Percentiles rank a stretch among this genome's conserved stretches.
phyloP scores from a whole-genome alignment of 1,284 basidiomycete genomes.

The Inonotus obliquus region DNA sequence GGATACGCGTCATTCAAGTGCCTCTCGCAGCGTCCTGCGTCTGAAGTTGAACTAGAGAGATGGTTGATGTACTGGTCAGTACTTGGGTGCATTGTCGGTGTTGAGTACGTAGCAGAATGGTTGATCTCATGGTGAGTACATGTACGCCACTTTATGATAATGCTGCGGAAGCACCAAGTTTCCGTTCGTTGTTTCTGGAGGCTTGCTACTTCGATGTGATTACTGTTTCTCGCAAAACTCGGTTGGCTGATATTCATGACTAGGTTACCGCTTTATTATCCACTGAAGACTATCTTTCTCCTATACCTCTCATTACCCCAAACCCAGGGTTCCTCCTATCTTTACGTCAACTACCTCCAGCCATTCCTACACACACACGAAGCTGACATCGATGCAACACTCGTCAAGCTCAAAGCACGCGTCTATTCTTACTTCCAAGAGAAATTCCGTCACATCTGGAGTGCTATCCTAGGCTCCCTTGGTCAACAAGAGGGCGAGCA shows the following conservation, averaged over 20 bases:
- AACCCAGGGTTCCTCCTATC: constrained; percentile 76
- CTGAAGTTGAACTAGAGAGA: constrained; percentile 73
- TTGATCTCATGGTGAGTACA: constrained; percentile 63
- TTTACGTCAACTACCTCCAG: constrained; percentile 72
- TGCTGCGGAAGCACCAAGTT: neutral
- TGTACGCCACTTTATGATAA: too few relatives aligned
- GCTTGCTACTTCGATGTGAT: neutral
- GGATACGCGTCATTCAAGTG: constrained; percentile 86
- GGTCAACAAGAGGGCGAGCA: constrained; percentile 32
- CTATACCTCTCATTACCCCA: constrained; percentile 90
- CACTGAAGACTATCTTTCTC: constrained; percentile 78
- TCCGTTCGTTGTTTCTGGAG: too few relatives aligned
- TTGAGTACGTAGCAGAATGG: constrained; percentile 81
- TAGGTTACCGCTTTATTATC: constrained; percentile 88
- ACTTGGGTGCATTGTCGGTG: constrained; percentile 67
- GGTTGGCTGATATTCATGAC: constrained; percentile 11
- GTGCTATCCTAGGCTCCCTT: constrained; percentile 43
- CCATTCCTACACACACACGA: constrained; percentile 80
- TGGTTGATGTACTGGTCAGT: constrained; percentile 93
- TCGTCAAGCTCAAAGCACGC: constrained; percentile 56
- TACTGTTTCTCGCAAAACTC: constrained; percentile 22
- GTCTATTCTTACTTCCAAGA: constrained; percentile 64
- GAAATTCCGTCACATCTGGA: constrained; percentile 58
- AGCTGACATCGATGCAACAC: constrained; percentile 70
- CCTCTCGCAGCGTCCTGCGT: constrained; percentile 71